Percentiles rank a stretch among this genome's conserved stretches.
These are phyloP conservation scores for Sequoia sempervirens DNA, from an alignment of 75 land plant genomes.

Conservation along the genomic window DNA sequence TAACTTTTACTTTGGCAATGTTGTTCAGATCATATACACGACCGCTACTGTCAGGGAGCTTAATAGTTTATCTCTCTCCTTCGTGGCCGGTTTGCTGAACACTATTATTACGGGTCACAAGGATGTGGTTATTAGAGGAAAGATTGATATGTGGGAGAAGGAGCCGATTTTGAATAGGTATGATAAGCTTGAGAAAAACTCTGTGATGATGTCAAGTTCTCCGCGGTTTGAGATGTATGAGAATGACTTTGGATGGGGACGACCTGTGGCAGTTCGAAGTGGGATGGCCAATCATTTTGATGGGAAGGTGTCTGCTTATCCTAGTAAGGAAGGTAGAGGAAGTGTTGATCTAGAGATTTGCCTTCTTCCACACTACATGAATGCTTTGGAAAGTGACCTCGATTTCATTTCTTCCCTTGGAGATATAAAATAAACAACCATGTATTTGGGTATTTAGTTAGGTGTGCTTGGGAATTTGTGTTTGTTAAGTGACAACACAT, in stretches of 20 bases:
- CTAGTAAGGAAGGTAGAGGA: constrained; percentile 42
- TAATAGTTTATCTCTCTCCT: neutral
- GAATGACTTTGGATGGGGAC: constrained; percentile 62
- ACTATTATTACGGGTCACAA: neutral
- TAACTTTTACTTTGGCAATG: constrained; percentile 28
- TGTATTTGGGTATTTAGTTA: no score
- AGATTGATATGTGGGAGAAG: constrained; percentile 2
- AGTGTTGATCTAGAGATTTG: constrained; percentile 45
- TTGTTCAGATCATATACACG: neutral
- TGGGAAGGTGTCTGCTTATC: constrained; percentile 40
- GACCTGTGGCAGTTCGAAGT: constrained; percentile 37
- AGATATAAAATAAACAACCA: no score
- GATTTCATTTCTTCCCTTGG: constrained; percentile 12
- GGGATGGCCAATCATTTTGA: constrained; percentile 37
- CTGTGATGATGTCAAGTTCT: constrained; percentile 44
- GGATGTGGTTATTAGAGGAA: neutral
- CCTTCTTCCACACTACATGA: constrained; percentile 24
- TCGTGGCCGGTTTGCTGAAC: constrained; percentile 15
- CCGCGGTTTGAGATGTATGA: constrained; percentile 58
- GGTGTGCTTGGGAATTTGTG: no score
- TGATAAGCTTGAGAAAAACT: neutral
- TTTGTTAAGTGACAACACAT: no score
- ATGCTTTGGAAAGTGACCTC: constrained; percentile 22
- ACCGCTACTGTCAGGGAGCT: neutral
- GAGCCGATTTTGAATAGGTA: neutral